Evolutionary conservation across 1,284 basidiomycete genomes (phyloP), one percentile per base, ranked within the genome.

Genomic region (Bondarzewia mesenterica): DNA sequence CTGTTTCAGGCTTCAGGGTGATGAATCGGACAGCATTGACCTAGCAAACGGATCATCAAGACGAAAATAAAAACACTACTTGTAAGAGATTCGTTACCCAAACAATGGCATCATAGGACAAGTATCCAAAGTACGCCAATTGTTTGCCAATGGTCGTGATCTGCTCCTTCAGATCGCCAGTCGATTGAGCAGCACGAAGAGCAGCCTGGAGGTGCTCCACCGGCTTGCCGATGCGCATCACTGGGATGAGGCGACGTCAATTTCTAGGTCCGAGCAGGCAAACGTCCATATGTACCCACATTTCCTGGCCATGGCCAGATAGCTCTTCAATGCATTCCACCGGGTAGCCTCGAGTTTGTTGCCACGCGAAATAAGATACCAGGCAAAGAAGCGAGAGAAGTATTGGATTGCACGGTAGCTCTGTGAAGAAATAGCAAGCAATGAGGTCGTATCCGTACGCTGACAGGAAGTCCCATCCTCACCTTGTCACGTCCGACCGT

Each of bases 151-250:
- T 82, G 32, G 88, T 84, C 1, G 87, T 79, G 50, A 92, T 71
- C 55, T 88, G 85, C 58, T 97, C 89, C n/a, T 80, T 70, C 20
- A 80, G 62, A 59, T 79, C 76, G 48, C 75, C 73, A 8, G 77
- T 61, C 4, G 76, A 64, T 27, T 84, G 71, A 15, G 82, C 72
- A n/a, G 88, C 85, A 54, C 85, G 88, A 49, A 97, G 71, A 20
- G 92, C 93, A 3, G 92, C 82, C 67, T 99, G 96, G 16, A 96
- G 75, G 69, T 97, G 93, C 65, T 99, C 95, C 54, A 96, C 60
- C 25, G 93, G 93, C 68, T 97, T 96, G 59, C 93, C 92, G 47
- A 98, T 73, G 18, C 95, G 81, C 77, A 98, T 77, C 46, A 97
- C 93, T 96, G 60, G 7, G 27, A 23, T 2, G 32, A 22, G 22